Conservation (phyloP, 176 grass and related monocot genomes). For the Coix lacrymajobi region DNA sequence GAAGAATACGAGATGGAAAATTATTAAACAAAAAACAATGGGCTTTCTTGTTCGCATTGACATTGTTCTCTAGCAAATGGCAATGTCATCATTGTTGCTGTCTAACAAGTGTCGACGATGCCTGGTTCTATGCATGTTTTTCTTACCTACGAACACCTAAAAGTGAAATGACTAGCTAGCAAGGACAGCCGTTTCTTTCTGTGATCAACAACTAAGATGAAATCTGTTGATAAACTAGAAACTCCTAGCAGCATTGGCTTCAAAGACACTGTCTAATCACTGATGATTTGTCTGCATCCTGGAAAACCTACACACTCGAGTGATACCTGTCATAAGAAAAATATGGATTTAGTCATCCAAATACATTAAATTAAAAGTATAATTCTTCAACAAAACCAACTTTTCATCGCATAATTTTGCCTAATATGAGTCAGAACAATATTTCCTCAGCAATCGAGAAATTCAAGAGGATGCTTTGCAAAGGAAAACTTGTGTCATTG, state of each 20-base stretch:
- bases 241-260: not conserved
- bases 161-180: conserved; percentile 20
- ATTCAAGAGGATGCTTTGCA: not conserved
- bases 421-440: not conserved
- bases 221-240: conserved; percentile 19
- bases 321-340: conserved; percentile 7
- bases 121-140: conserved; percentile 10
- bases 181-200: conserved; percentile 32
- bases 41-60: conserved; percentile 25
- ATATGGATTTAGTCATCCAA: conserved; percentile 1
- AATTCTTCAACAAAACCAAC: not conserved
- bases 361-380: not conserved
- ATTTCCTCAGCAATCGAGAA: not conserved
- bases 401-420: not conserved
- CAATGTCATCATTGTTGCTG: not conserved
- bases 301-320: not conserved
- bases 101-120: conserved; percentile 16
- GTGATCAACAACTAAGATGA: conserved; percentile 13
- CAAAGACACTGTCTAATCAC: not conserved
- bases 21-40: conserved; percentile 3
- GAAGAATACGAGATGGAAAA: not conserved
- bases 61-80: conserved; percentile 15
- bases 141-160: conserved; percentile 55
- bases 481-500: not conserved
- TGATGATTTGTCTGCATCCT: not conserved